Conservation (phyloP, 2,329 filamentous ascomycete genomes). For the Colletotrichum spinosum region DNA sequence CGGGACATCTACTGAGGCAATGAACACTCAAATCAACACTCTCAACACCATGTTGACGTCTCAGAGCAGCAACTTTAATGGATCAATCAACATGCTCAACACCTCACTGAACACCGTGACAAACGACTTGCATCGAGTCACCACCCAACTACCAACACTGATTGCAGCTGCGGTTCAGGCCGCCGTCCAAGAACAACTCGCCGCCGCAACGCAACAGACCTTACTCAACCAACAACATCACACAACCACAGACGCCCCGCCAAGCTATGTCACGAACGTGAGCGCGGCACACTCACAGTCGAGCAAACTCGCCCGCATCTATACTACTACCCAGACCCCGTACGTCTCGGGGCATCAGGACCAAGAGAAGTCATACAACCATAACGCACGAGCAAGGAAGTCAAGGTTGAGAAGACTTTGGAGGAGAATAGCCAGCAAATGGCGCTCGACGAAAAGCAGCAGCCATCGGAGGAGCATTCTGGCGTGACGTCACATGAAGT, state of each 20-base stretch:
- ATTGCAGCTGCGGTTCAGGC: background rate
- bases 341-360: background rate
- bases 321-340: background rate
- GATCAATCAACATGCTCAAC: constrained; percentile 15
- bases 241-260: background rate
- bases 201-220: background rate
- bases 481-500: background rate
- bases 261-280: background rate
- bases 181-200: background rate
- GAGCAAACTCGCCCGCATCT: background rate
- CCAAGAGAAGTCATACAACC: too few species aligned
- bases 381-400: background rate
- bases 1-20: too few species aligned
- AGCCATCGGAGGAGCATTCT: background rate
- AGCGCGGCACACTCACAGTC: background rate
- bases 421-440: background rate
- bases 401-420: constrained; percentile 6
- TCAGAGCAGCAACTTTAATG: background rate
- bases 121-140: background rate
- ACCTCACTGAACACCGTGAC: background rate
- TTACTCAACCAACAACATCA: background rate
- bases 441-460: background rate
- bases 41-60: background rate
- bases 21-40: too few species aligned
- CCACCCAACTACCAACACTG: background rate